Evolutionary conservation across 768 basidiomycete species (phyloP).

Genomic region (Rhodocollybia butyracea): DNA sequence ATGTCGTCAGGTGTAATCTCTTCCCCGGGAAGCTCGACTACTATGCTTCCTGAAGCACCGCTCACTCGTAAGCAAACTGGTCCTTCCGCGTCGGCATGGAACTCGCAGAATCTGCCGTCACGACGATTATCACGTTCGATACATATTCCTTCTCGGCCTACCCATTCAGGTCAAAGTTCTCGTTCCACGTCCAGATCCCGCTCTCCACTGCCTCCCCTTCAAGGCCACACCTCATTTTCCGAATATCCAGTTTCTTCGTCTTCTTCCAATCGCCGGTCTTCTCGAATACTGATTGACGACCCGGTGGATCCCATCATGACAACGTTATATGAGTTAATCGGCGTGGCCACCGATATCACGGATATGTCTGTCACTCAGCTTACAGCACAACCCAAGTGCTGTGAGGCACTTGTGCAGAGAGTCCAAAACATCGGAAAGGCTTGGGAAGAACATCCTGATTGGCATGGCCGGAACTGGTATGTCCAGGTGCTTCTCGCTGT

Average conservation of each 20-base stretch:
- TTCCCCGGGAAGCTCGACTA: conserved; percentile 56
- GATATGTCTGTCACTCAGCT: conserved; percentile 89
- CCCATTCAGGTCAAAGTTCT: conserved; percentile 78
- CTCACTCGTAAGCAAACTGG: conserved; percentile 63
- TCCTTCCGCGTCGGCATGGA: conserved; percentile 50
- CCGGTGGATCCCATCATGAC: conserved; percentile 88
- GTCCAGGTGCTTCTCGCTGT: conserved; percentile 94
- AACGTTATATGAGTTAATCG: conserved; percentile 88
- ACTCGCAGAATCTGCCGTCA: conserved; percentile 52
- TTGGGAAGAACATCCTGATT: conserved; percentile 98
- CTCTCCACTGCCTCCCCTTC: conserved; percentile 79
- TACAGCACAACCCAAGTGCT: conserved; percentile 79
- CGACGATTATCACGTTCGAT: conserved; percentile 85
- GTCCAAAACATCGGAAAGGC: conserved; percentile 90
- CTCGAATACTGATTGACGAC: conserved; percentile 80
- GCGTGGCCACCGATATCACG: conserved; percentile 87
- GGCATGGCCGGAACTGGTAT: conserved; percentile 98
- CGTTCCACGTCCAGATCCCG: conserved; percentile 94
- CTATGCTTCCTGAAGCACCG: conserved; percentile 59
- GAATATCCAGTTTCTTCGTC: conserved; percentile 46
- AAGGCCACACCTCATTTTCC: conserved; percentile 63
- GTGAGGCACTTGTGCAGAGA: conserved; percentile 83
- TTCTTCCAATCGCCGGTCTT: conserved; percentile 66
- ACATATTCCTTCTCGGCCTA: conserved; percentile 65
- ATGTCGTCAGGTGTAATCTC: conserved; percentile 53